A percentile compares a stretch with the other conserved stretches of the same genome.
These are phyloP conservation scores for Fusarium torulosum DNA, from an alignment of 2,329 filamentous ascomycete species.

Conservation along the genomic window DNA sequence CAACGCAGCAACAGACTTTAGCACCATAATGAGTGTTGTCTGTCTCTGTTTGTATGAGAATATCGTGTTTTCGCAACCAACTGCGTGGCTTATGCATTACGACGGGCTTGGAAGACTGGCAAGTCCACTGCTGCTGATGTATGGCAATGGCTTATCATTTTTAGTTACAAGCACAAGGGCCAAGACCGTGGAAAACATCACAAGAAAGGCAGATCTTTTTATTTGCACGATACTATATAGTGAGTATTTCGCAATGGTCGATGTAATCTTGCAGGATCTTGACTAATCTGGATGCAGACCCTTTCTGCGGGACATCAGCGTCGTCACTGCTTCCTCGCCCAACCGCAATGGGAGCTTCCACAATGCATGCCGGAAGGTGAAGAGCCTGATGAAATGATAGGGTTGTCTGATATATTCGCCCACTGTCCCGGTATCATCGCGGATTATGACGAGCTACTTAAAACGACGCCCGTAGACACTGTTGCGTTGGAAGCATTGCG, in stretches of 20 bases:
- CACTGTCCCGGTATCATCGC: constrained; percentile 9
- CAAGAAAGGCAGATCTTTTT: constrained; percentile 23
- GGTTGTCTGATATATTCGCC: constrained; percentile 25
- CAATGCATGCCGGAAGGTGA: constrained; percentile 1
- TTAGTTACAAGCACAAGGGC: constrained; percentile 30
- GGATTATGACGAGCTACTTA: constrained; percentile 9
- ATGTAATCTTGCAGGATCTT: rapidly evolving
- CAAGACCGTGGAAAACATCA: neutral
- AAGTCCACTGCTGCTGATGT: neutral
- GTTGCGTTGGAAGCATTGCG: neutral
- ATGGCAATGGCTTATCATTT: neutral
- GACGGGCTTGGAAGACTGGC: constrained; percentile 27
- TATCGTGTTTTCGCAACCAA: constrained; percentile 22
- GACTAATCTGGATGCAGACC: constrained; percentile 6
- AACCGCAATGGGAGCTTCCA: constrained; percentile 27
- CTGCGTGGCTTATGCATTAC: constrained; percentile 32
- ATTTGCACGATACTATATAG: constrained; percentile 17
- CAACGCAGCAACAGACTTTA: constrained; percentile 5
- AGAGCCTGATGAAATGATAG: neutral
- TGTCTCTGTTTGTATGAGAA: constrained; percentile 35
- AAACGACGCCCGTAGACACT: neutral
- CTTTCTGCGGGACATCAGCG: constrained; percentile 33
- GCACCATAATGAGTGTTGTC: constrained; percentile 22
- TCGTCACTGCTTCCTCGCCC: constrained; percentile 22
- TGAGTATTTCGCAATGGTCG: neutral